Percentiles rank a stretch among this genome's conserved stretches.
phyloP scores from a whole-genome alignment of 352 stramenopile species.

The Phytophthora brassicae region DNA sequence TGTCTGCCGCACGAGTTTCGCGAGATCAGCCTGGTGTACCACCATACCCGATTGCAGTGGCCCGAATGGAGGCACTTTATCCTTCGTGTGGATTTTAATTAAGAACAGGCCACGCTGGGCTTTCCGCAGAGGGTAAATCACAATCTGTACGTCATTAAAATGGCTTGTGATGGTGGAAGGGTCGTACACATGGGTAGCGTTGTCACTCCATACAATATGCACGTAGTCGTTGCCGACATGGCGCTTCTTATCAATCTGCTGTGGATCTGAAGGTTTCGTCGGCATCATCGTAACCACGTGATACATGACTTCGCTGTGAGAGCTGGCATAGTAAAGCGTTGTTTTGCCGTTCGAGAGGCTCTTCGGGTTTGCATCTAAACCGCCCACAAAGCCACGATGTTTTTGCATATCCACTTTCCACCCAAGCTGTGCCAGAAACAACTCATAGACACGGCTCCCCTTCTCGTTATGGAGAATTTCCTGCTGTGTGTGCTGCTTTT shows the following conservation, averaged over 20 bases:
- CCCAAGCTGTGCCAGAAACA: conserved; percentile 73
- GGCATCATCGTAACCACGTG: conserved; percentile 90
- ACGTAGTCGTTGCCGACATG: conserved; percentile 90
- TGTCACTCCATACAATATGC: conserved; percentile 88
- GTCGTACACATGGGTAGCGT: conserved; percentile 72
- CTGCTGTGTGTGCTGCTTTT: conserved; percentile 71
- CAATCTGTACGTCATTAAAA: conserved; percentile 88
- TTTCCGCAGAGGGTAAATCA: conserved; percentile 76
- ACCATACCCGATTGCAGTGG: conserved; percentile 86
- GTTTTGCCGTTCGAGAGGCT: conserved; percentile 74
- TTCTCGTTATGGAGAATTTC: conserved; percentile 81
- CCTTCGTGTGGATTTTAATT: conserved; percentile 81
- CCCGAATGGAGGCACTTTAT: conserved; percentile 79
- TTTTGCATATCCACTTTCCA: conserved; percentile 73
- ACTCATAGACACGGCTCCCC: conserved; percentile 63
- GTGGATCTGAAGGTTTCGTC: conserved; percentile 69
- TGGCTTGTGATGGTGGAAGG: conserved; percentile 87
- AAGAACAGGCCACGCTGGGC: conserved; percentile 69
- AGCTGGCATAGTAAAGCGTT: conserved; percentile 83
- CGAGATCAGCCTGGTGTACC: conserved; percentile 67
- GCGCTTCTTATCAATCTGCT: conserved; percentile 90
- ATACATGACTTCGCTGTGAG: conserved; percentile 86
- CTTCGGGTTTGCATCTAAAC: conserved; percentile 78
- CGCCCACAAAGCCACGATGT: conserved; percentile 76
- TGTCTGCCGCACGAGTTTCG: conserved; percentile 77